These are phyloP conservation scores for Diaporthe australafricana DNA, from an alignment of 2,329 filamentous ascomycete species.

Conservation along the genomic window DNA sequence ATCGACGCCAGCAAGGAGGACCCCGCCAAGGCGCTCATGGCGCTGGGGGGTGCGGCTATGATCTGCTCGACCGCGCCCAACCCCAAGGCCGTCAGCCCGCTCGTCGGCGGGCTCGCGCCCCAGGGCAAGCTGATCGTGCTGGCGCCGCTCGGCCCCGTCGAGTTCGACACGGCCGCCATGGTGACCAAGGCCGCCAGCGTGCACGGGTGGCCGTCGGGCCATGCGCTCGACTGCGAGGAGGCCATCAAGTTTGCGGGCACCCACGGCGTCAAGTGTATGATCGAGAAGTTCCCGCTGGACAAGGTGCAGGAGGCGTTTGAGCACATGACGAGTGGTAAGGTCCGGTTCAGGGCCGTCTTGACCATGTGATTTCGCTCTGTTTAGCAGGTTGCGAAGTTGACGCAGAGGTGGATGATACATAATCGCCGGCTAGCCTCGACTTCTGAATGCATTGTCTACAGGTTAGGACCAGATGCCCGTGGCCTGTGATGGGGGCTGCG, in stretches of 20 bases:
- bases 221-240: conserved; percentile 71
- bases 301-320: conserved; percentile 54
- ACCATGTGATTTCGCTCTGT: conserved; percentile 23
- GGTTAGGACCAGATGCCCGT: no score
- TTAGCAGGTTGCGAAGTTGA: no score
- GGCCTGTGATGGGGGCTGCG: no score
- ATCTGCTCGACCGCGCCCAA: conserved; percentile 74
- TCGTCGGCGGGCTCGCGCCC: conserved; percentile 63
- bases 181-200: conserved; percentile 67
- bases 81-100: conserved; percentile 62
- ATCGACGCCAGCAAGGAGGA: conserved; percentile 68
- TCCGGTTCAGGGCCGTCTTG: conserved; percentile 36
- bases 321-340: conserved; percentile 32
- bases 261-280: conserved; percentile 72
- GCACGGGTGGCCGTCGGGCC: conserved; percentile 71
- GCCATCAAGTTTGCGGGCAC: conserved; percentile 72
- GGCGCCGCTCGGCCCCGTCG: conserved; percentile 59
- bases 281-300: conserved; percentile 70
- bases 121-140: conserved; percentile 69
- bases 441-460: neutral
- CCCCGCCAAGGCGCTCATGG: conserved; percentile 58
- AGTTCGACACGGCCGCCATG: conserved; percentile 55
- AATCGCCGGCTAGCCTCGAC: neutral
- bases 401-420: neutral
- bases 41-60: conserved; percentile 70